Conservation (phyloP, 768 basidiomycete species). For the Tricholoma sp. region DNA sequence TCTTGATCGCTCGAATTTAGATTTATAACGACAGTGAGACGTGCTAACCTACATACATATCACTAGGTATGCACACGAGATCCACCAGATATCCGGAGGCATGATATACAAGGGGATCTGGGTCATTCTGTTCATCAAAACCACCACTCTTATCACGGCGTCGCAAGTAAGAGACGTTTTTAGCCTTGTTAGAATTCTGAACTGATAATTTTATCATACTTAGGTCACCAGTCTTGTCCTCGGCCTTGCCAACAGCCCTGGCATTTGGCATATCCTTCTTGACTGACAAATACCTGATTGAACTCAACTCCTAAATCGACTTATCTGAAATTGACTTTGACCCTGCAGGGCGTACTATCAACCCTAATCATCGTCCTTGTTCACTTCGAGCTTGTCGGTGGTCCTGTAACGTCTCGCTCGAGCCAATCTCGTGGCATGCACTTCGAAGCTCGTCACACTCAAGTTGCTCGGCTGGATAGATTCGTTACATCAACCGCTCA, state of each 20-base stretch:
- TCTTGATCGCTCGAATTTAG: slow-evolving; percentile 12
- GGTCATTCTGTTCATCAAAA: slow-evolving; percentile 10
- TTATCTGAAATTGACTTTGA: neutral
- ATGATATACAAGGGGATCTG: slow-evolving; percentile 1
- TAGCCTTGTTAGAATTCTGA: neutral
- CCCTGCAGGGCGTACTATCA: slow-evolving; percentile 13
- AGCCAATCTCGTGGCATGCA: too few relatives aligned
- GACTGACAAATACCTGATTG: slow-evolving; percentile 13
- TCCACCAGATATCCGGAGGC: neutral
- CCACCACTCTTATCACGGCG: slow-evolving; percentile 5
- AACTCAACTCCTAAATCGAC: neutral
- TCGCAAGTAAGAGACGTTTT: slow-evolving; percentile 1
- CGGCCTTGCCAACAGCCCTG: slow-evolving; percentile 6
- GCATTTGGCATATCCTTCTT: slow-evolving; percentile 11
- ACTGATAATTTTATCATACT: neutral
- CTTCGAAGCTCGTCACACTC: neutral
- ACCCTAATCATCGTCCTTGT: slow-evolving; percentile 15
- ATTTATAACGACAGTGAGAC: neutral
- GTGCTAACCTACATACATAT: neutral
- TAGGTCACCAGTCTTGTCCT: slow-evolving; percentile 12
- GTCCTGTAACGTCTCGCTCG: neutral
- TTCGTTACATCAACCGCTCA: neutral
- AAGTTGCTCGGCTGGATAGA: neutral
- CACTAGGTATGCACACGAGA: slow-evolving; percentile 9
- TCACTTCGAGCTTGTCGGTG: slow-evolving; percentile 3